These are phyloP conservation scores for Paramyrothecium roridum DNA, from an alignment of 2,329 filamentous ascomycete species.

Conservation along the genomic window DNA sequence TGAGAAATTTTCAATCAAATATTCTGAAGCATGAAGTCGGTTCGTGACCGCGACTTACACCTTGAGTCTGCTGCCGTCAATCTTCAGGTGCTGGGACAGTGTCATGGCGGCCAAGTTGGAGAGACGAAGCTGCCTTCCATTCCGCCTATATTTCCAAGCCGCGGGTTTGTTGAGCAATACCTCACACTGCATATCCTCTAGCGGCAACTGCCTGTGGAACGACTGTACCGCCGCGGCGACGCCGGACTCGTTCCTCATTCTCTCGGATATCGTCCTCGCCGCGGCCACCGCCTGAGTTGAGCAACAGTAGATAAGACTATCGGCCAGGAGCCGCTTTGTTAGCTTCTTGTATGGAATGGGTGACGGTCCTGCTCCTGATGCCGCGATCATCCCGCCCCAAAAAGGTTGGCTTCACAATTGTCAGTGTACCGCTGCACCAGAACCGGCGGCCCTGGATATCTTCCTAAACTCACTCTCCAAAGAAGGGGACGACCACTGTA, in stretches of 20 bases:
- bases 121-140: background rate
- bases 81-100: background rate
- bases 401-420: constrained; percentile 57
- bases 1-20: no score
- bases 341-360: constrained; percentile 57
- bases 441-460: constrained; percentile 15
- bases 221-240: background rate
- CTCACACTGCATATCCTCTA: background rate
- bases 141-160: background rate
- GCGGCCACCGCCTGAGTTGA: background rate
- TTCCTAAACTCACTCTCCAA: constrained; percentile 50
- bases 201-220: background rate
- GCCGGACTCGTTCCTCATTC: background rate
- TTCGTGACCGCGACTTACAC: no score
- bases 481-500: constrained; percentile 72
- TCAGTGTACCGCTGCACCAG: no score
- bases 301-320: constrained; percentile 45
- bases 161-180: background rate
- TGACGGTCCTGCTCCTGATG: constrained; percentile 56
- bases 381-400: constrained; percentile 61
- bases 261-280: background rate
- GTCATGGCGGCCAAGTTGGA: background rate
- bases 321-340: constrained; percentile 52
- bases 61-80: background rate
- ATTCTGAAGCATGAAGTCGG: no score